These are phyloP conservation scores for Colletotrichum tropicale DNA, from an alignment of 2,329 filamentous ascomycete genomes.

Conservation along the genomic window DNA sequence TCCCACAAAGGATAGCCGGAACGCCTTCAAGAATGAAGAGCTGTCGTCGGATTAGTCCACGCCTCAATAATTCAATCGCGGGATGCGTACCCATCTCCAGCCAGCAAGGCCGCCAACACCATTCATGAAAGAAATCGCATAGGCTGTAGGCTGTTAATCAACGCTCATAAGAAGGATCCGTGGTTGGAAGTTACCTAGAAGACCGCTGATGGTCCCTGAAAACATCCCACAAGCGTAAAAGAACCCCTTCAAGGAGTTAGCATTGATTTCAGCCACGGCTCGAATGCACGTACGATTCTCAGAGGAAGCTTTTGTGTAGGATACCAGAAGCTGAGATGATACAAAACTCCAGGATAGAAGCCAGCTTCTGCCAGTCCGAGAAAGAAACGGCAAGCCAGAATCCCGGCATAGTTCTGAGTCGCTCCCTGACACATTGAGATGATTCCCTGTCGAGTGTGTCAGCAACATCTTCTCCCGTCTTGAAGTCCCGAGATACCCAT, in stretches of 20 bases:
- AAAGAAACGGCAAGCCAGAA: slow-evolving; percentile 29
- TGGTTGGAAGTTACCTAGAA: slow-evolving; percentile 18
- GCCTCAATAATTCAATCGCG: neutral
- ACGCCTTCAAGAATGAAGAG: slow-evolving; percentile 31
- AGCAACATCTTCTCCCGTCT: neutral
- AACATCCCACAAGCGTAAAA: slow-evolving; percentile 36
- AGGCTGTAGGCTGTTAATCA: slow-evolving; percentile 6
- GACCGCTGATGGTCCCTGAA: slow-evolving; percentile 33
- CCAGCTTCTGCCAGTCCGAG: slow-evolving; percentile 31
- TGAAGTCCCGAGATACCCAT: slow-evolving; percentile 14
- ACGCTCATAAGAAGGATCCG: accelerated
- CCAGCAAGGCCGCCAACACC: slow-evolving; percentile 25
- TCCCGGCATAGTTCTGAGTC: slow-evolving; percentile 26
- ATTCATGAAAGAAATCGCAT: slow-evolving; percentile 31
- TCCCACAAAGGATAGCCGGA: slow-evolving; percentile 25
- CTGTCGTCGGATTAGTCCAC: slow-evolving; percentile 5
- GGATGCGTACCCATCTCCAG: slow-evolving; percentile 26
- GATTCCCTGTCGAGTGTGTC: slow-evolving; percentile 2
- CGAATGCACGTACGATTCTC: slow-evolving; percentile 27
- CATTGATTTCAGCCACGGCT: neutral
- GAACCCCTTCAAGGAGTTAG: slow-evolving; percentile 25
- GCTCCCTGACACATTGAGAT: slow-evolving; percentile 27
- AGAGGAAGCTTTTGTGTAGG: slow-evolving; percentile 33
- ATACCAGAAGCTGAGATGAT: slow-evolving; percentile 35
- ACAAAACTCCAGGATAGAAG: slow-evolving; percentile 32